Percentiles rank a stretch among this genome's conserved stretches.
Conservation (phyloP, 148 eudicot species). For the Vaccinium darrowii region DNA sequence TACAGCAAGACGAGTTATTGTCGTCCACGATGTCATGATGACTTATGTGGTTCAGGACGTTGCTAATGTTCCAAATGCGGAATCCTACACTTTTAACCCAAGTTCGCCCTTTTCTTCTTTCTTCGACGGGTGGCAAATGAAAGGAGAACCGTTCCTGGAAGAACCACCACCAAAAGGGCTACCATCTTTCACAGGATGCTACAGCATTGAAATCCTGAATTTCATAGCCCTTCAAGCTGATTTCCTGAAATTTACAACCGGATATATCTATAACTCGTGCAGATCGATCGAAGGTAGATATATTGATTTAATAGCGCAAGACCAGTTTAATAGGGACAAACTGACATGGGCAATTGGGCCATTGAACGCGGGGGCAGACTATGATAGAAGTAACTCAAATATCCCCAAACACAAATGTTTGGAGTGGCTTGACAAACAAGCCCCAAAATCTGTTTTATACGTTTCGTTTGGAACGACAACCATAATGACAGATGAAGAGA, state of each 20-base stretch:
- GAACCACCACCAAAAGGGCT: conserved; percentile 1
- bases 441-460: neutral
- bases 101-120: neutral
- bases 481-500: conserved; percentile 8
- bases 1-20: neutral
- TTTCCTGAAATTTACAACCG: conserved; percentile 16
- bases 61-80: neutral
- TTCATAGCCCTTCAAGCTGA: conserved; percentile 15
- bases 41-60: conserved; percentile 26
- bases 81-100: neutral
- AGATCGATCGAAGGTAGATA: conserved; percentile 29
- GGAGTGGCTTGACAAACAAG: conserved; percentile 18
- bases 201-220: conserved; percentile 14
- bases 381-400: neutral
- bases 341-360: conserved; percentile 25
- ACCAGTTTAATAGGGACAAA: conserved; percentile 9
- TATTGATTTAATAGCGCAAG: conserved; percentile 26
- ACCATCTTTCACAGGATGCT: conserved; percentile 21
- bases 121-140: neutral
- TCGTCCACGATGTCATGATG: conserved; percentile 18
- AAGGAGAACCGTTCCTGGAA: conserved; percentile 15
- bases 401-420: conserved; percentile 4
- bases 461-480: conserved; percentile 8
- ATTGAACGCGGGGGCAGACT: neutral
- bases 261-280: conserved; percentile 34